These are phyloP conservation scores for Arxiozyma bovina DNA, from an alignment of 1,139 yeast genomes.

Conservation along the genomic window DNA sequence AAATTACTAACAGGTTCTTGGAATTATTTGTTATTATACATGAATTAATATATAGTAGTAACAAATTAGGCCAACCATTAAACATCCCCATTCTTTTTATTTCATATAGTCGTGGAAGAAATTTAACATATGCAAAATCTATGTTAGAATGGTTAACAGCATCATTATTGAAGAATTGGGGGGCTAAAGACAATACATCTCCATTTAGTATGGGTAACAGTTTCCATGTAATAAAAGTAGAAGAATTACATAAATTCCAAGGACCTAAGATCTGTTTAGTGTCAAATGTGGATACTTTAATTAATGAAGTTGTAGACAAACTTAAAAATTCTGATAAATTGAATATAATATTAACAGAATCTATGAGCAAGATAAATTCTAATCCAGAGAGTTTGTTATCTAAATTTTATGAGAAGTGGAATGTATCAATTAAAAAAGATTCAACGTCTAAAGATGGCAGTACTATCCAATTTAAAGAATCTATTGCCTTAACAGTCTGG, in stretches of 20 bases:
- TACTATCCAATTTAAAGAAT: slow-evolving; percentile 16
- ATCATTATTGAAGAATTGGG: slow-evolving; percentile 74
- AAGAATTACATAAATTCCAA: slow-evolving; percentile 45
- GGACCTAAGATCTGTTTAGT: slow-evolving; percentile 82
- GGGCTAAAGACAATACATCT: slow-evolving; percentile 48
- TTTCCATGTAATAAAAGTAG: slow-evolving; percentile 50
- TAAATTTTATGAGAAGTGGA: slow-evolving; percentile 52
- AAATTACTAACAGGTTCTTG: slow-evolving; percentile 73
- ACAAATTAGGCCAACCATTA: slow-evolving; percentile 15
- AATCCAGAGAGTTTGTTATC: slow-evolving; percentile 10
- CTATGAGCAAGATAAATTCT: background rate
- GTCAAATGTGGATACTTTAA: slow-evolving; percentile 49
- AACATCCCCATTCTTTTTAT: slow-evolving; percentile 62
- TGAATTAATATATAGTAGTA: slow-evolving; percentile 31
- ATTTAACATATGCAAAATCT: slow-evolving; percentile 73
- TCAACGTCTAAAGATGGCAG: slow-evolving; percentile 31
- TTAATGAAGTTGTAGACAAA: slow-evolving; percentile 35
- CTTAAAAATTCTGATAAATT: slow-evolving; percentile 58
- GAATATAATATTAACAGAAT: slow-evolving; percentile 55
- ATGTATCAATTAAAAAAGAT: slow-evolving; percentile 33
- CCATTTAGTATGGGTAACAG: slow-evolving; percentile 57
- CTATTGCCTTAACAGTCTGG: slow-evolving; percentile 12
- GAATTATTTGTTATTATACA: slow-evolving; percentile 71
- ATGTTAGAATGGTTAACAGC: slow-evolving; percentile 96
- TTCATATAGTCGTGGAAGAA: slow-evolving; percentile 72